Percentiles rank a stretch among this genome's conserved stretches.
phyloP scores from a whole-genome alignment of 2,329 filamentous ascomycete species.

The Diplodia corticola region DNA sequence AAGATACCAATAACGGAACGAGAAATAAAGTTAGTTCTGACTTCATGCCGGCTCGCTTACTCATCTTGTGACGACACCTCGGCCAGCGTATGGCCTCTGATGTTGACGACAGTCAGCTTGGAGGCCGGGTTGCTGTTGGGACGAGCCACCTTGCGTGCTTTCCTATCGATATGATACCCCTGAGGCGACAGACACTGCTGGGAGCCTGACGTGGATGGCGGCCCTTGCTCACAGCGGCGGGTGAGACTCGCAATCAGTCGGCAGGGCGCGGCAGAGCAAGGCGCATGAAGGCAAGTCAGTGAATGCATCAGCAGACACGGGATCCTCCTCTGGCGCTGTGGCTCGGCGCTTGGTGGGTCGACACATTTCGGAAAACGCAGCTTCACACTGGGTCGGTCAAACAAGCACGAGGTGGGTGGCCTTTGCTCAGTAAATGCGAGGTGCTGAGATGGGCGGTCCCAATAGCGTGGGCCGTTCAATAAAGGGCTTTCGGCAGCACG shows the following conservation, averaged over 20 bases:
- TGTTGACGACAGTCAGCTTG: background rate
- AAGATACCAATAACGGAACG: constrained; percentile 15
- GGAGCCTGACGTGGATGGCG: background rate
- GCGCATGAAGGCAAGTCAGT: background rate
- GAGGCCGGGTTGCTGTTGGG: background rate
- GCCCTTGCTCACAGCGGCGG: background rate
- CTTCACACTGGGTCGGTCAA: background rate
- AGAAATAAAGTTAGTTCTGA: constrained; percentile 7
- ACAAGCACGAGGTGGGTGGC: background rate
- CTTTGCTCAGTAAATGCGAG: constrained; percentile 5
- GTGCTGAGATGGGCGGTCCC: background rate
- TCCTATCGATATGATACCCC: constrained; percentile 1
- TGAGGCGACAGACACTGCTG: background rate
- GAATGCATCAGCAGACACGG: background rate
- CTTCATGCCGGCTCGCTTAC: constrained; percentile 8
- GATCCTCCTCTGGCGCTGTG: background rate
- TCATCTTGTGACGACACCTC: constrained; percentile 1
- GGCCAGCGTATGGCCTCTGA: constrained; percentile 4
- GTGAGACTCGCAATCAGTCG: background rate
- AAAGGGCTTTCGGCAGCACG: background rate
- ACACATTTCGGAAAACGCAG: background rate
- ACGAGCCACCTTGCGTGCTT: constrained; percentile 11
- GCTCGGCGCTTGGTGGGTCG: background rate
- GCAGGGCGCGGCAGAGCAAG: background rate
- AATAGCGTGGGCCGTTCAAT: constrained; percentile 1